Percentiles rank a stretch among this genome's conserved stretches.
Evolutionary conservation across 805 yeast genomes (phyloP).

Genomic region (Ogataea polymorpha): DNA sequence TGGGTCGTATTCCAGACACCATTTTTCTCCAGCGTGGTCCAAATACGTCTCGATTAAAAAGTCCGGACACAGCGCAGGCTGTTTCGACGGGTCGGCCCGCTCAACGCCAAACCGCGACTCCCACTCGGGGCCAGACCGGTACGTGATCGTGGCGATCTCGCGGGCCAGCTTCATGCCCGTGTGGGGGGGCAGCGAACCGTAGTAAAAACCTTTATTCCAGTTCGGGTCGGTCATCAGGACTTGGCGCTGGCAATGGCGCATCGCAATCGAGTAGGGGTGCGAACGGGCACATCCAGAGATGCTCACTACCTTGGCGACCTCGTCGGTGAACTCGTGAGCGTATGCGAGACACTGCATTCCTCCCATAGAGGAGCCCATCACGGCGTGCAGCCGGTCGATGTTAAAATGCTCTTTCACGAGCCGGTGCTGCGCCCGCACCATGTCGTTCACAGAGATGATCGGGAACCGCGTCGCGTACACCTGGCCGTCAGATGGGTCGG

Average conservation of each 20-base stretch:
- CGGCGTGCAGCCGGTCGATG: conserved; percentile 64
- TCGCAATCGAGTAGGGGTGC: conserved; percentile 90
- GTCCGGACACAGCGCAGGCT: conserved; percentile 92
- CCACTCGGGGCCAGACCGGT: conserved; percentile 97
- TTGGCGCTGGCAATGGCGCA: conserved; percentile 90
- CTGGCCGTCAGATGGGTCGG: conserved; percentile 63
- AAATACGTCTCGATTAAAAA: conserved; percentile 87
- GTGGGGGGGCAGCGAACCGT: conserved; percentile 74
- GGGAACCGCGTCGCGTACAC: conserved; percentile 88
- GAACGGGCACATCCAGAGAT: conserved; percentile 92
- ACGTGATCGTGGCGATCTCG: conserved; percentile 91
- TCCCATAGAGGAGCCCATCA: conserved; percentile 94
- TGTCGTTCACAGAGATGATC: conserved; percentile 77
- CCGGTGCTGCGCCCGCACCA: conserved; percentile 85
- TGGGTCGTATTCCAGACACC: conserved; percentile 87
- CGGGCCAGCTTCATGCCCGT: conserved; percentile 93
- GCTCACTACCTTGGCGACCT: conserved; percentile 69
- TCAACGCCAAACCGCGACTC: conserved; percentile 87
- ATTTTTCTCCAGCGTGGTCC: conserved; percentile 94
- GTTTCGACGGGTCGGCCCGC: conserved; percentile 70
- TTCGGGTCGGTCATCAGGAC: conserved; percentile 92
- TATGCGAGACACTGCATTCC: conserved; percentile 96
- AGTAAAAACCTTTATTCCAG: conserved; percentile 90
- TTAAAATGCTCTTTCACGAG: conserved; percentile 61
- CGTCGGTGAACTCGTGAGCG: conserved; percentile 77